A percentile compares a stretch with the other conserved stretches of the same genome.
phyloP scores from a whole-genome alignment of 495 filamentous ascomycete genomes.

The Cercophora samala region DNA sequence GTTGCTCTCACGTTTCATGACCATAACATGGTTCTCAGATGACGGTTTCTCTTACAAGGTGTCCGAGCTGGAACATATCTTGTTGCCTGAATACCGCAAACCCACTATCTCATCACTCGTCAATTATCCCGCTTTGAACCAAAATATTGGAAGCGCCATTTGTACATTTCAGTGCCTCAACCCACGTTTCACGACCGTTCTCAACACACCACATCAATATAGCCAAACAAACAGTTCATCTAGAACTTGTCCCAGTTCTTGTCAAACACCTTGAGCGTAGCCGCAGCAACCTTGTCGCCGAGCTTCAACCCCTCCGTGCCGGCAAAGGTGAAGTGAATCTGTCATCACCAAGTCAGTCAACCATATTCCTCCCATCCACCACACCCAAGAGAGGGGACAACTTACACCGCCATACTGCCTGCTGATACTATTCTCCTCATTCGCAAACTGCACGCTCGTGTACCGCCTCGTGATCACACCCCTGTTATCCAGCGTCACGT shows the following conservation, averaged over 20 bases:
- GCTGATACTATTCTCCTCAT: conserved; percentile 31
- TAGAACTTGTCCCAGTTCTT: conserved; percentile 29
- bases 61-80: too few species aligned
- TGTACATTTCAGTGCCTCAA: too few species aligned
- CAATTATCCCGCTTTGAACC: too few species aligned
- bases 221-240: too few species aligned
- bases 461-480: conserved; percentile 32
- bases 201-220: too few species aligned
- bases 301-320: conserved; percentile 24
- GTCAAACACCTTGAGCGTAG: conserved; percentile 27
- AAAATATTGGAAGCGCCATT: too few species aligned
- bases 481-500: conserved; percentile 31
- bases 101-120: too few species aligned
- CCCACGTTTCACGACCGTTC: too few species aligned
- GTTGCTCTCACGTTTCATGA: neutral
- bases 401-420: conserved; percentile 36
- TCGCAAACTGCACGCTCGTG: conserved; percentile 26
- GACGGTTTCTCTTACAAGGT: too few species aligned
- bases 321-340: conserved; percentile 37
- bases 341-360: neutral
- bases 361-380: neutral
- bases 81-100: too few species aligned
- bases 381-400: conserved; percentile 8
- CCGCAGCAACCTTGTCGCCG: conserved; percentile 26
- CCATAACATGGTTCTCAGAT: too few species aligned